Evolutionary conservation across 2,329 filamentous ascomycete genomes (phyloP).

Genomic region (Aspergillus piperis): DNA sequence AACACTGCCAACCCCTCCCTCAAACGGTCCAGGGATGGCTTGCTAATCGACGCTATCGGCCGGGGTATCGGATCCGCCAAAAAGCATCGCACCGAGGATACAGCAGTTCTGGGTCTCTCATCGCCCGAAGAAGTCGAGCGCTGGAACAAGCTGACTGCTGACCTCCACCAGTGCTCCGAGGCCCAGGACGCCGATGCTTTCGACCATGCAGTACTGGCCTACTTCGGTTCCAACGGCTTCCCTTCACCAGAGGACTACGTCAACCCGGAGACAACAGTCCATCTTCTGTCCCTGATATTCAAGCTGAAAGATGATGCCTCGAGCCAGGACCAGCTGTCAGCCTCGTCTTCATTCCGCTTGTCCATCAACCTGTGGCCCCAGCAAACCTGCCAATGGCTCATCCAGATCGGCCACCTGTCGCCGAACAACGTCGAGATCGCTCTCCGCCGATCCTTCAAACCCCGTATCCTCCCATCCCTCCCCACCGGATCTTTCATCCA

Average conservation of each 20-base stretch:
- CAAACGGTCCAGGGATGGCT: slow-evolving; percentile 44
- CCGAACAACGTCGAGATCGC: slow-evolving; percentile 43
- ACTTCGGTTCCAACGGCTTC: slow-evolving; percentile 30
- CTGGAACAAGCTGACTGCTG: slow-evolving; percentile 37
- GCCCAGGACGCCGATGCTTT: slow-evolving; percentile 34
- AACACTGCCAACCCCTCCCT: slow-evolving; percentile 30
- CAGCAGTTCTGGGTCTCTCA: slow-evolving; percentile 34
- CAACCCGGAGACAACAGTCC: slow-evolving; percentile 40
- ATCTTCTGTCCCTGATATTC: slow-evolving; percentile 44
- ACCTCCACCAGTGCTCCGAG: slow-evolving; percentile 31
- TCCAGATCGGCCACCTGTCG: slow-evolving; percentile 41
- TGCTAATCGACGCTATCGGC: slow-evolving; percentile 46
- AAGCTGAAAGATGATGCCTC: slow-evolving; percentile 24
- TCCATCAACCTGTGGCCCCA: slow-evolving; percentile 40
- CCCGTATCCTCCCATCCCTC: slow-evolving; percentile 39
- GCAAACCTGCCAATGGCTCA: slow-evolving; percentile 45
- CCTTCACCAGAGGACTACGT: slow-evolving; percentile 31
- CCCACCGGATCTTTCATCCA: slow-evolving; percentile 41
- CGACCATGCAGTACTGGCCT: slow-evolving; percentile 36
- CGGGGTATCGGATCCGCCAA: slow-evolving; percentile 41
- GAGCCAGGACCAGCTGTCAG: slow-evolving; percentile 26
- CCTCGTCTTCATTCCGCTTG: slow-evolving; percentile 31
- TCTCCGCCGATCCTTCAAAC: slow-evolving; percentile 36
- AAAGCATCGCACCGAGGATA: slow-evolving; percentile 32
- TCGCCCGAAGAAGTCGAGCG: slow-evolving; percentile 33